Percentiles rank a stretch among this genome's conserved stretches.
Conservation (phyloP, 441 rosid species). For the Populus hybrid region DNA sequence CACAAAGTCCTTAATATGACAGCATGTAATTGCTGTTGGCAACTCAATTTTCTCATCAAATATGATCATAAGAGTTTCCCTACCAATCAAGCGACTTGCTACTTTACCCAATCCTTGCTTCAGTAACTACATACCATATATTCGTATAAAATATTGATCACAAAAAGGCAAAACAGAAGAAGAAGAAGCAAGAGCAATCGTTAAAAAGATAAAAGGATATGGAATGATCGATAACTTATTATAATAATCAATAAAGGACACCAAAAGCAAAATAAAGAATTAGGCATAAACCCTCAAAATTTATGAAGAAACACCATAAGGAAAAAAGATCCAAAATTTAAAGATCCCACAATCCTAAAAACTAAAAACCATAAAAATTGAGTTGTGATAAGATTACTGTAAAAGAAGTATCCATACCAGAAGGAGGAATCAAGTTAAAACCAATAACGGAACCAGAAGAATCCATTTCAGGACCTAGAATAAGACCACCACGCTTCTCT, state of each 20-base stretch:
- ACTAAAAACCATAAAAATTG: background rate
- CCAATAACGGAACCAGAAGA: conserved; percentile 60
- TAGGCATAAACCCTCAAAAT: background rate
- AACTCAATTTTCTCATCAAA: too few species aligned
- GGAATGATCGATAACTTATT: background rate
- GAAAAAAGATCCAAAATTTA: background rate
- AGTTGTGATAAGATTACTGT: background rate
- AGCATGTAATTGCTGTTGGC: too few species aligned
- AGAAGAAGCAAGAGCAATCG: background rate
- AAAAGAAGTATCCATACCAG: conserved; percentile 35
- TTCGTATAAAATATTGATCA: background rate
- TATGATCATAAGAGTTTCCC: too few species aligned
- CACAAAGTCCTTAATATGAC: too few species aligned
- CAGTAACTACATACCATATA: background rate
- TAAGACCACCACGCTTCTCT: conserved; percentile 12
- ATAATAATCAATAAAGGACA: background rate
- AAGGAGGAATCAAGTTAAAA: conserved; percentile 45
- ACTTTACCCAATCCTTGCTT: background rate
- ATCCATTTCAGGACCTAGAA: conserved; percentile 53
- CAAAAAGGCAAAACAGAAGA: background rate
- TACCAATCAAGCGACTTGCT: background rate
- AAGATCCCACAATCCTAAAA: background rate
- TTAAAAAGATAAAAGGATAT: background rate
- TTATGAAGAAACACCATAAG: background rate
- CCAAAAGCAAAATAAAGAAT: background rate